Evolutionary conservation across 176 grass and related monocot species (phyloP).

Genomic region (Paspalum vaginatum): DNA sequence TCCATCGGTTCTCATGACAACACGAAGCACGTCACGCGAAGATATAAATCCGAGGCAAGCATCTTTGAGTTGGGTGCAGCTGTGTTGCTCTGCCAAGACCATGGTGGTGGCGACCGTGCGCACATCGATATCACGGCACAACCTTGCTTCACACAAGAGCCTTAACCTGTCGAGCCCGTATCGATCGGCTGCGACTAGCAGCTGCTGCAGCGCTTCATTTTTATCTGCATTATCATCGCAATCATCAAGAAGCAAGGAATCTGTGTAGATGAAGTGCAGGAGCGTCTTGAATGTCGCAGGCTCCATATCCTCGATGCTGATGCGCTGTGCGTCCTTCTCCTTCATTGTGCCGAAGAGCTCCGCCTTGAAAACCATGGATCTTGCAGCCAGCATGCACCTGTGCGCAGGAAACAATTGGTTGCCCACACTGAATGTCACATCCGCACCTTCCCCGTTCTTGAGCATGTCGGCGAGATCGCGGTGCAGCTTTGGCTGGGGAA

Average conservation of each 20-base stretch:
- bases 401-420: conserved; percentile 12
- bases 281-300: background rate
- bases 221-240: too few relatives aligned
- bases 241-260: background rate
- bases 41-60: conserved; percentile 14
- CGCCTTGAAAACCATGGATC: conserved; percentile 28
- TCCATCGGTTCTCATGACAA: too few relatives aligned
- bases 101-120: background rate
- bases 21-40: too few relatives aligned
- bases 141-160: background rate
- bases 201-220: background rate
- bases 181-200: background rate
- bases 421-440: conserved; percentile 22
- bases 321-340: background rate
- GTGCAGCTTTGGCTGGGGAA: background rate
- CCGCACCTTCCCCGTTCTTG: background rate
- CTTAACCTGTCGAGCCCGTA: background rate
- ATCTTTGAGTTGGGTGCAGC: background rate
- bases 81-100: conserved; percentile 27
- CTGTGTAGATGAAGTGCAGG: conserved; percentile 9
- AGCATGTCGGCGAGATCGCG: background rate
- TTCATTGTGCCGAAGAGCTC: conserved; percentile 24
- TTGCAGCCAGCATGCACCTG: conserved; percentile 25
- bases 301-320: conserved; percentile 8
- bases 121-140: background rate